phyloP scores from a whole-genome alignment of 257 asterid genomes.

The Thymus mandschuricus region DNA sequence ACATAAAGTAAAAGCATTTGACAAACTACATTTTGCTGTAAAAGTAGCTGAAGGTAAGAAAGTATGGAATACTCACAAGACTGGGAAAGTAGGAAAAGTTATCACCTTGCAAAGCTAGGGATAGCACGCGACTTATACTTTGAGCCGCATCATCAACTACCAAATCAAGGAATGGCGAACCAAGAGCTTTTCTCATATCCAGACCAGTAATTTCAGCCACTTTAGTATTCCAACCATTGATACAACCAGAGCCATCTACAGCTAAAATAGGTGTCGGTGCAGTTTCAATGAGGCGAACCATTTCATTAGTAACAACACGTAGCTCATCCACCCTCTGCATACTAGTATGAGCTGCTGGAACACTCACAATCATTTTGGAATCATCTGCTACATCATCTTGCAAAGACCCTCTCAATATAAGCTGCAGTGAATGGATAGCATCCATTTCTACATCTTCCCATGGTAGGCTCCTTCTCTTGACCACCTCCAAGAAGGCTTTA shows the following conservation, averaged over 20 bases:
- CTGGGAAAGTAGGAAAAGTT: constrained; percentile 21
- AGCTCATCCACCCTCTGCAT: constrained; percentile 63
- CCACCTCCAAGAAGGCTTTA: constrained; percentile 70
- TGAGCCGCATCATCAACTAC: constrained; percentile 49
- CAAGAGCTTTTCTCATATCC: constrained; percentile 49
- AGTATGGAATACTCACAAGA: constrained; percentile 19
- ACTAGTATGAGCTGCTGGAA: constrained; percentile 58
- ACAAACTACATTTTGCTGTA: constrained; percentile 8
- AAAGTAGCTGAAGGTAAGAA: constrained; percentile 4
- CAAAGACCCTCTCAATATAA: constrained; percentile 67
- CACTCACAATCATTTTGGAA: constrained; percentile 57
- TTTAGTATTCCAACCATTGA: constrained; percentile 76
- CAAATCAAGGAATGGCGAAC: constrained; percentile 55
- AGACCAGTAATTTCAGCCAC: constrained; percentile 67
- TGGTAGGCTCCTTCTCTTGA: constrained; percentile 63
- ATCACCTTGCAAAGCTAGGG: constrained; percentile 65
- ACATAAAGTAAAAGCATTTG: neutral
- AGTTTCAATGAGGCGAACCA: constrained; percentile 80
- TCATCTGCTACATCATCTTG: constrained; percentile 48
- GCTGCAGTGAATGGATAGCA: constrained; percentile 78
- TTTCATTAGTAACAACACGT: constrained; percentile 63
- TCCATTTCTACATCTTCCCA: constrained; percentile 88
- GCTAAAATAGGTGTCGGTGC: constrained; percentile 76
- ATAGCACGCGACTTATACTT: constrained; percentile 41
- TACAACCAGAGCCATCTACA: constrained; percentile 55